phyloP scores from a whole-genome alignment of 75 land plant genomes.

The Sequoiadendron giganteum region DNA sequence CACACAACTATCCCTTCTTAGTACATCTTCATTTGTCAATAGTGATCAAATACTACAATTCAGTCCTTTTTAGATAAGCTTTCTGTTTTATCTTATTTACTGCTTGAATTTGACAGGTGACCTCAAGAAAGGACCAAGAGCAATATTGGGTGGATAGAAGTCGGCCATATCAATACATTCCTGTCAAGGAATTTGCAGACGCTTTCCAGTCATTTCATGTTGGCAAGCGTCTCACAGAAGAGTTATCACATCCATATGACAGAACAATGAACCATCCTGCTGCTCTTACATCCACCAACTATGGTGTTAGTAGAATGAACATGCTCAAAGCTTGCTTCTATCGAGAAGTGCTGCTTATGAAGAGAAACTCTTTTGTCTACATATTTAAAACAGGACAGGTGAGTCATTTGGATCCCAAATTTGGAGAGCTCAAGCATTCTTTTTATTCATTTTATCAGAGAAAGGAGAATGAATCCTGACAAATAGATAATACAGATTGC shows the following conservation, averaged over 20 bases:
- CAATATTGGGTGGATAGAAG: conserved; percentile 46
- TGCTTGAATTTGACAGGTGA: conserved; percentile 25
- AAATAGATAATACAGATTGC: conserved; percentile 21
- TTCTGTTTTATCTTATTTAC: background rate
- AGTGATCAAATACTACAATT: background rate
- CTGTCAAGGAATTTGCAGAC: conserved; percentile 33
- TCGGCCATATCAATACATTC: conserved; percentile 27
- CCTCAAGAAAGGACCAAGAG: conserved; percentile 51
- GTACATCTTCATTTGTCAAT: background rate
- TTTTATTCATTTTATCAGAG: conserved; percentile 19
- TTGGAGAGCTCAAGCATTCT: conserved; percentile 9
- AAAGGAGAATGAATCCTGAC: conserved; percentile 62
- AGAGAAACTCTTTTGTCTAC: conserved; percentile 83
- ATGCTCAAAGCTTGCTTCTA: conserved; percentile 63
- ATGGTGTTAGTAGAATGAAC: conserved; percentile 57
- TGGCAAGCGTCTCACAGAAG: conserved; percentile 22
- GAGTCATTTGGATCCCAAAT: conserved; percentile 14
- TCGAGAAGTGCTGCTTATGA: conserved; percentile 73
- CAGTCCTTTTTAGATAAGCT: background rate
- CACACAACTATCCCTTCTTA: background rate
- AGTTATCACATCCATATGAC: conserved; percentile 31
- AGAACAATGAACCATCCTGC: conserved; percentile 38
- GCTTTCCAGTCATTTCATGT: conserved; percentile 25
- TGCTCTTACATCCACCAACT: conserved; percentile 55
- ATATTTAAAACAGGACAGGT: conserved; percentile 74